Base-by-base conservation (phyloP, 495 filamentous ascomycete species). In the Aspergillus ostianus region DNA sequence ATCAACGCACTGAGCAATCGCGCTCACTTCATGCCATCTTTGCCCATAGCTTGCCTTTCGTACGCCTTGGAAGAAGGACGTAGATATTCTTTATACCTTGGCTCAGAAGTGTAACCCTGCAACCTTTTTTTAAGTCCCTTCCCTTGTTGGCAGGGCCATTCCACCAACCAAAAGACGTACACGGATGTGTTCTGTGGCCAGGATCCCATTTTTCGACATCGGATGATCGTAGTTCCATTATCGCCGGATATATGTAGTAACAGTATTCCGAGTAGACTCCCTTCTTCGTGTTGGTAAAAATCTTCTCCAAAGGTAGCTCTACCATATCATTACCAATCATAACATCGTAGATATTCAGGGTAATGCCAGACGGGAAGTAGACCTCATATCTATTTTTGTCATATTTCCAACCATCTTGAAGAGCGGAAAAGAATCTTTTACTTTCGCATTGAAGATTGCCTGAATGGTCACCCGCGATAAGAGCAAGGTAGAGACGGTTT, bases 401-500 rank as follows among this genome's bases (percentile, higher is more conserved):
- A 18, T 51, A 51, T 44, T 36, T 26, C 46, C 47, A 41, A 18
- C 20, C 46, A 47, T 56, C 53, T 18, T 56, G 46, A 45, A 58
- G 56, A 21, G 47, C 8, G 10, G 56, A 27, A 36, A 58, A 51
- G 29, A 52, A 51, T 19, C 10, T 52, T 8, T 58, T 17, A 2
- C n/a, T 9, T 41, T 45, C 18, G 19, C 18, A 41, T 20, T 46
- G 6, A 58, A 58, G 56, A 26, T 58, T 47, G 19, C 56, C 56
- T 41, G 56, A 58, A 45, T 58, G 21, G 32, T 58, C 48, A 58
- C 45, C 15, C 23, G 47, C 30, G 13, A 58, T 44, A 58, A 58
- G 56, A 15, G 48, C 48, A 52, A 50, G 29, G 47, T 58, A 58
- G 27, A 58, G 47, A 58, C 21, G 27, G 18, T 23, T 58, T 45